phyloP scores from a whole-genome alignment of 805 yeast genomes.

The Tetrapisispora pingtungensis region DNA sequence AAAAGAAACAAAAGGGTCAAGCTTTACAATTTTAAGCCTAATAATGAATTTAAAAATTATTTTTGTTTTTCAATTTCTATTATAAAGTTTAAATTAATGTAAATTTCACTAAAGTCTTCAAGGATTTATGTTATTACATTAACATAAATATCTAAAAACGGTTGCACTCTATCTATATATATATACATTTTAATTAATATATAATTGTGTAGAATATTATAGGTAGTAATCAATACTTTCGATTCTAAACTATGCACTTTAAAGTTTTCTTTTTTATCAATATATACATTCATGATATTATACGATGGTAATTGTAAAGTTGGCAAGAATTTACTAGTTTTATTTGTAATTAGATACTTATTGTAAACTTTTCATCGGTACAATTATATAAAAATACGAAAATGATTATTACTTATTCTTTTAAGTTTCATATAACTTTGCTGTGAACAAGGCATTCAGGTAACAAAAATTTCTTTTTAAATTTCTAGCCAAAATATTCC shows the following conservation, averaged over 20 bases:
- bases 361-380: too few relatives aligned
- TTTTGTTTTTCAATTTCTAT: not conserved
- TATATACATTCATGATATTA: too few relatives aligned
- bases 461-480: too few relatives aligned
- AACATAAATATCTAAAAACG: conserved; percentile 1
- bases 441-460: too few relatives aligned
- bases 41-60: conserved; percentile 1
- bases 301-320: not conserved
- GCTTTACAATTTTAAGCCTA: conserved; percentile 91
- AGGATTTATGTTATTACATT: not conserved
- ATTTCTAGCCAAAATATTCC: too few relatives aligned
- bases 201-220: conserved; percentile 1
- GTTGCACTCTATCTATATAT: conserved; percentile 5
- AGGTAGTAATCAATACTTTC: conserved; percentile 5
- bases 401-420: too few relatives aligned
- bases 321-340: too few relatives aligned
- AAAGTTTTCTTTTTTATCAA: too few relatives aligned
- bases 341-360: too few relatives aligned
- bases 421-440: too few relatives aligned
- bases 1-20: conserved; percentile 99
- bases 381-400: too few relatives aligned
- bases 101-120: conserved; percentile 1
- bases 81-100: not conserved
- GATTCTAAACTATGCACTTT: too few relatives aligned
- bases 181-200: conserved; percentile 1